Evolutionary conservation across 768 basidiomycete species (phyloP), one percentile per base, ranked within the genome.

Genomic region (Pisolithus marmoratus): DNA sequence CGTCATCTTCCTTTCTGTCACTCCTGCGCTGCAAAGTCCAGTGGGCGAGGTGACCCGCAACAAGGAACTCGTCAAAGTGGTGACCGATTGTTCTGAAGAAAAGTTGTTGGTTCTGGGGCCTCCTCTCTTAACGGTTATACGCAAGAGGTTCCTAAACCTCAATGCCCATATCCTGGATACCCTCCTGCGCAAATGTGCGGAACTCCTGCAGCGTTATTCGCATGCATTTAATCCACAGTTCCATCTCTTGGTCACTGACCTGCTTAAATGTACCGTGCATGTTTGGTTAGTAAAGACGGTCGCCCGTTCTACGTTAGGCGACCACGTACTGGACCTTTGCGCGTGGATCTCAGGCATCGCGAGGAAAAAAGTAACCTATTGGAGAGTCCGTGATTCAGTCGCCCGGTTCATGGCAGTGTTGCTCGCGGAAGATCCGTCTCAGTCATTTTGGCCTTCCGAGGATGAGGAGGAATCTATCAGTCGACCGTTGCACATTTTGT

Each of bases 321-420:
- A 68, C 24, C 72, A 79, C 24, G 72, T 81, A 22, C 70, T 74
- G 24, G 49, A 63, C 22, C 65, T 94, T 29, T 80, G 77, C 53
- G 62, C 60, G 0, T 88, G 81, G 77, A 70, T 90, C 47, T 72
- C 79, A 29, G 61, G 60, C 5, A 67, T 73, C 52, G 53, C 54
- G 14, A 68, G 56, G 48, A 70, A 69, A 17, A 70, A 74, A 42
- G 62, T 83, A 6, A 68, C 70, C 2, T 81, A 80, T 3, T 94
- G 92, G 89, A 73, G 70, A 49, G 72, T 84, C 26, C 81, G 91
- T 31, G 84, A 90, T 58, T 62, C 72, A 24, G 70, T 88, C 27
- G 72, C 82, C 41, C 72, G 73, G 29, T 87, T 95, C 63, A 66
- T 93, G 44, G 82, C 84, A 53, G 64, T 63, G 40, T 92, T 87